Base-by-base conservation (phyloP, 768 basidiomycete genomes). In the Suillus subluteus region DNA sequence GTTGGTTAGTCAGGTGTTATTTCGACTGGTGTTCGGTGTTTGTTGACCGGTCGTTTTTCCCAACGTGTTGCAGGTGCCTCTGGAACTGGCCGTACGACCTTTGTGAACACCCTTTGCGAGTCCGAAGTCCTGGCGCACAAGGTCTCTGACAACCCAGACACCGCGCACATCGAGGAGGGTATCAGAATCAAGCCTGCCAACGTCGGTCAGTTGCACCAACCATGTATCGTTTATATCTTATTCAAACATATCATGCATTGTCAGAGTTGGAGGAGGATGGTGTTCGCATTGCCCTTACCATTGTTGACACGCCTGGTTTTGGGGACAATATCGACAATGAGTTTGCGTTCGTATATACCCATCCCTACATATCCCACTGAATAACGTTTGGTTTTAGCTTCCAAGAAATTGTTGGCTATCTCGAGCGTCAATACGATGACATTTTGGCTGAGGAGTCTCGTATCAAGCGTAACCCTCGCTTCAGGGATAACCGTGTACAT, bases 311-410 rank as follows among this genome's bases (percentile, higher is more conserved):
- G 1, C 98, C 98, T 65, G 98, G 98, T 55, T 99, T 99, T 73
- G 98, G 97, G 46, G 96, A 98, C 80, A 96, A 96, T 75, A 97
- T 99, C 75, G 96, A 99, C 84, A 99, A 99, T 74, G 96, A 98
- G 80, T 95, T 95, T 76, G 91, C 94, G 97, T 98, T 79, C 77
- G 95, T 86, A 48, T 65, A 46, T 50, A 65, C 69, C 65, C 15
- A 12, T 58, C 54, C 37, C 12, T 46, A 23, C 67, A 55, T 43
- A 26, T 50, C 65, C 54, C 63, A 26, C 58, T 38, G 62, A 64
- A 56, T 64, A 50, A 64, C 18, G 50, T 43, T 18, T 38, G 66
- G 23, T 52, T 65, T 30, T 71, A 98, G 97, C 64, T 99, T 99
- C 81, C 91, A 94, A 78, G 98, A 99, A 78, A 99, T 99, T 71